Evolutionary conservation across 805 yeast species (phyloP), one percentile per base, ranked within the genome.

Genomic region (Candida palmyrensis): DNA sequence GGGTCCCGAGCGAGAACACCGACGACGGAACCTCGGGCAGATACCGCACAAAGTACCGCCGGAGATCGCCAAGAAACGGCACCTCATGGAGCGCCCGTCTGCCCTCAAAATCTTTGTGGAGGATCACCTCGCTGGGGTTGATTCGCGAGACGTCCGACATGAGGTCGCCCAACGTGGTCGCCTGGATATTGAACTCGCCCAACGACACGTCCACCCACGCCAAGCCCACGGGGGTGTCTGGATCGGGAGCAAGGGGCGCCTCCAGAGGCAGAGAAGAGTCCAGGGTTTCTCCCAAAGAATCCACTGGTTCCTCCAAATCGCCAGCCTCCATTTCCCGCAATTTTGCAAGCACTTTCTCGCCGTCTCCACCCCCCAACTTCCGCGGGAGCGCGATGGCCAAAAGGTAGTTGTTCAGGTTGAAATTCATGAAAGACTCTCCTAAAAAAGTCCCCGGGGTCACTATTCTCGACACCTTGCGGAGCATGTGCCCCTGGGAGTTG

Each of bases 391-490:
- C 70, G 10, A 90, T 66, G 4, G 85, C 73, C 16, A 82, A 62
- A 22, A 90, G 59, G 49, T 68, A 87, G 48, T 88, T 86, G 44
- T 83, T 83, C 30, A 74, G 71, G 38, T 75, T 75, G 37, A 75
- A 76, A 51, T 87, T 83, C 48, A 90, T 62, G 40, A 90, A 79
- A 0, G 82, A 77, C 46, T 90, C 97, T 48, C 86, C 96, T 8
- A 90, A 73, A 21, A 90, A 69, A 0, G 97, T 90, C 1, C 98
- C 98, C 0, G 97, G 96, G 0, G 97, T 82, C 2, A 92, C 76
- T 6, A 90, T 75, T 26, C 97, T 64, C 5, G 86, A 71, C 0
- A 92, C 77, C 21, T 84, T 79, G 29, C 98, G 65, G 26, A 72
- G 74, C 14, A 82, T 71, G 5, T 58, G 59, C 37, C 39, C 53